Percentiles rank a stretch among this genome's conserved stretches.
Conservation (phyloP, 805 yeast genomes). For the Kluyveromyces nonfermentans region DNA sequence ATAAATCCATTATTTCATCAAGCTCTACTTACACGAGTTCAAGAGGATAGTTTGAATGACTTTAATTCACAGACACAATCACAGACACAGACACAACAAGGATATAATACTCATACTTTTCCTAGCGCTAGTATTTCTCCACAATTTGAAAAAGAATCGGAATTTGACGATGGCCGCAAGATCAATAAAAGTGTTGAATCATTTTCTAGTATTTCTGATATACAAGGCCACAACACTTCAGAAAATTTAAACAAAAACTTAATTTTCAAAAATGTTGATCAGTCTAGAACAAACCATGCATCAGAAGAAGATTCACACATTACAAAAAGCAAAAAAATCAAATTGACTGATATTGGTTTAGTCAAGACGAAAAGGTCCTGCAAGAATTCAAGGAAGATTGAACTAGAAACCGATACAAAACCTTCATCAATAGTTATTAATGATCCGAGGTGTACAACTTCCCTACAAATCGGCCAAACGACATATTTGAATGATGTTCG, state of each 20-base stretch:
- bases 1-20: constrained; percentile 1
- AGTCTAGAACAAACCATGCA: background rate
- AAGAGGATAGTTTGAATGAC: background rate
- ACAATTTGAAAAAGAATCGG: background rate
- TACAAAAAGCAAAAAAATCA: background rate
- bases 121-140: background rate
- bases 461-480: background rate
- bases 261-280: background rate
- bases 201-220: background rate
- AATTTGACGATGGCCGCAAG: background rate
- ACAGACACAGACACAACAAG: background rate
- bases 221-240: background rate
- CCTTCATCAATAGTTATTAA: background rate
- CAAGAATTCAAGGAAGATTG: background rate
- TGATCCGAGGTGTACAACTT: background rate
- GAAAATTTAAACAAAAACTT: background rate
- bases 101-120: background rate
- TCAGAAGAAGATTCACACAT: background rate
- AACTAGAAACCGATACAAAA: background rate
- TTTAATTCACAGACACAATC: constrained; percentile 1
- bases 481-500: background rate
- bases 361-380: background rate
- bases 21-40: background rate
- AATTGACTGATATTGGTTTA: background rate
- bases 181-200: background rate